Percentiles rank a stretch among this genome's conserved stretches.
These are phyloP conservation scores for Phaseolus lunatus DNA, from an alignment of 306 rosid genomes.

Conservation along the genomic window DNA sequence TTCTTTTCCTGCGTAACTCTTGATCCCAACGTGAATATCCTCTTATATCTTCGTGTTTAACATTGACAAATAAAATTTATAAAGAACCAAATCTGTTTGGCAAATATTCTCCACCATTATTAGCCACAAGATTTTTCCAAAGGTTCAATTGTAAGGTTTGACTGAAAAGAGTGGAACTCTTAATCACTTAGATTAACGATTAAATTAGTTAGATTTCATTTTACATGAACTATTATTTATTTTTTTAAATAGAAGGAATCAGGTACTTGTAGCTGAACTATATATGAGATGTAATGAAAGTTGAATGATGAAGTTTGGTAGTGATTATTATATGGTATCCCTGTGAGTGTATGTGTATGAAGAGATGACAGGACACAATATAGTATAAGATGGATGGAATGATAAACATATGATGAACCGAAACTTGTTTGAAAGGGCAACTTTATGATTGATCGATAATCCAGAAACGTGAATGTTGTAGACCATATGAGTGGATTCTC, in stretches of 20 bases:
- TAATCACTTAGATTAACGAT: too few species aligned
- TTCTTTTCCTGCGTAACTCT: too few species aligned
- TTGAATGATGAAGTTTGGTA: background rate
- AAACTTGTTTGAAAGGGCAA: constrained; percentile 26
- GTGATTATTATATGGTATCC: background rate
- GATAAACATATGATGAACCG: constrained; percentile 17
- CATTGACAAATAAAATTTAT: too few species aligned
- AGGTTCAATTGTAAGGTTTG: too few species aligned
- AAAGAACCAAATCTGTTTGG: too few species aligned
- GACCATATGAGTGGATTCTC: constrained; percentile 29
- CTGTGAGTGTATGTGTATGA: background rate
- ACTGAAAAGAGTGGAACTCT: too few species aligned
- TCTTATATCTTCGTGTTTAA: too few species aligned
- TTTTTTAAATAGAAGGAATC: background rate
- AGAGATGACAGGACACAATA: background rate
- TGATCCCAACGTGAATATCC: too few species aligned
- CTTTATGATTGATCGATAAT: background rate
- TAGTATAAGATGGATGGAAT: background rate
- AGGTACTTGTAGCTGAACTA: too few species aligned
- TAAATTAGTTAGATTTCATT: background rate
- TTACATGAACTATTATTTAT: background rate
- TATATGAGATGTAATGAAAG: background rate
- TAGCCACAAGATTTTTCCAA: too few species aligned
- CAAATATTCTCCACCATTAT: too few species aligned
- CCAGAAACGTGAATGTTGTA: constrained; percentile 35